These are phyloP conservation scores for Fusarium incarnatum DNA, from an alignment of 2,329 filamentous ascomycete genomes.

Conservation along the genomic window DNA sequence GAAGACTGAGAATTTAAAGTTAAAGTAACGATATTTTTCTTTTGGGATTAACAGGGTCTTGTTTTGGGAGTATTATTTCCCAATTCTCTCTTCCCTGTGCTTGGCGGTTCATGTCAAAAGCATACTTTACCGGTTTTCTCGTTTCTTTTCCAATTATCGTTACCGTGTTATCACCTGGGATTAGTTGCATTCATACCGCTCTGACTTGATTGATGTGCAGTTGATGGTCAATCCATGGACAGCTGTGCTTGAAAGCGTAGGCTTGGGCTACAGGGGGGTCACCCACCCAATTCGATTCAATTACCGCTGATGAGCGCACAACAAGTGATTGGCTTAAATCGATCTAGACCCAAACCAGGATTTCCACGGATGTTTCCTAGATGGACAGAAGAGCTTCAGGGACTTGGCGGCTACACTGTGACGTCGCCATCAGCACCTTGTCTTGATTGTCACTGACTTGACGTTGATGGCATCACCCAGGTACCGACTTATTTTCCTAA, in stretches of 20 bases:
- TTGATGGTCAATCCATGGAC: slow-evolving; percentile 1
- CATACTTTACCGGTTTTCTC: slow-evolving; percentile 21
- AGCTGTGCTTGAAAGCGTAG: slow-evolving; percentile 5
- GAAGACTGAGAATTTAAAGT: slow-evolving; percentile 30
- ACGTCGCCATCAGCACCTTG: slow-evolving; percentile 42
- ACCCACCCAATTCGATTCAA: slow-evolving; percentile 5
- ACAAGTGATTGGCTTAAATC: slow-evolving; percentile 21
- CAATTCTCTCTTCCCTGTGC: not conserved
- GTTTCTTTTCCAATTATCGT: slow-evolving; percentile 14
- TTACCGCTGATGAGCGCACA: slow-evolving; percentile 21
- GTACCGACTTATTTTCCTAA: not conserved
- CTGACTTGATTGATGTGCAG: slow-evolving; percentile 8
- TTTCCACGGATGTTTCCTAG: slow-evolving; percentile 19
- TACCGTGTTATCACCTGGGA: slow-evolving; percentile 22
- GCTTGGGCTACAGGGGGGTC: not conserved
- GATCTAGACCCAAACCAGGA: slow-evolving; percentile 39
- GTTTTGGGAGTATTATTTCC: slow-evolving; percentile 14
- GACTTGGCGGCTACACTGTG: slow-evolving; percentile 42
- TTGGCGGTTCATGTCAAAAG: slow-evolving; percentile 20
- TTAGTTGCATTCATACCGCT: slow-evolving; percentile 2
- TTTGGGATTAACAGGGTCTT: slow-evolving; percentile 26
- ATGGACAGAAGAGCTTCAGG: slow-evolving; percentile 26
- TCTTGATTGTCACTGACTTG: slow-evolving; percentile 23
- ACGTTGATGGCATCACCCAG: slow-evolving; percentile 17
- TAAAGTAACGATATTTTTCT: slow-evolving; percentile 5